A percentile compares a stretch with the other conserved stretches of the same genome.
Evolutionary conservation across 257 asterid species (phyloP).

Genomic region (Solanum lycopersicoides): DNA sequence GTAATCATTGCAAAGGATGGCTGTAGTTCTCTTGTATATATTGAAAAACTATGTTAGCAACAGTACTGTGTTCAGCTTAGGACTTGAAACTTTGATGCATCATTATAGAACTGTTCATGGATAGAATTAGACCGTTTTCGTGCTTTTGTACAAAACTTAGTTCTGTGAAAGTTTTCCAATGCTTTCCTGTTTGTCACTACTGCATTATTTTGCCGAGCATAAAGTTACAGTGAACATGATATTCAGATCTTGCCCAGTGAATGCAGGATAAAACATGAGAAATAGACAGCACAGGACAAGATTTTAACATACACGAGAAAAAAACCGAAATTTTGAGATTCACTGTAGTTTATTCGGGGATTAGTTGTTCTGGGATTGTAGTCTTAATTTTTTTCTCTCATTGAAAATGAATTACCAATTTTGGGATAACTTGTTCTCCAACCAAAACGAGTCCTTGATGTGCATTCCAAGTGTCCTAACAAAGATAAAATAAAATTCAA

Average conservation of each 20-base stretch:
- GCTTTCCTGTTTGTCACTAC: not conserved
- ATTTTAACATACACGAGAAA: not conserved
- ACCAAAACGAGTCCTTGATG: not conserved
- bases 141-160: not conserved
- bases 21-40: slow-evolving; percentile 7
- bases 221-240: not conserved
- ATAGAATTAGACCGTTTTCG: not conserved
- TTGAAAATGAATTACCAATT: not conserved
- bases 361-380: not conserved
- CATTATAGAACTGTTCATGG: not conserved
- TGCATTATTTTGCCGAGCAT: not conserved
- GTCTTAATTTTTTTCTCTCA: not conserved
- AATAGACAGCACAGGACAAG: not conserved
- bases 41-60: not conserved
- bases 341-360: not conserved
- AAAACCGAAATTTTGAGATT: not conserved
- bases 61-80: not conserved
- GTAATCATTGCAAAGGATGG: not conserved
- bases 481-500: not conserved
- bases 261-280: not conserved
- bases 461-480: not conserved
- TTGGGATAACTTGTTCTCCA: not conserved
- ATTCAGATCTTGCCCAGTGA: not conserved
- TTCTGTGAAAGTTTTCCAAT: not conserved
- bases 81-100: not conserved